These are phyloP conservation scores for Dothistroma pini DNA, from an alignment of 2,329 filamentous ascomycete species.

Conservation along the genomic window DNA sequence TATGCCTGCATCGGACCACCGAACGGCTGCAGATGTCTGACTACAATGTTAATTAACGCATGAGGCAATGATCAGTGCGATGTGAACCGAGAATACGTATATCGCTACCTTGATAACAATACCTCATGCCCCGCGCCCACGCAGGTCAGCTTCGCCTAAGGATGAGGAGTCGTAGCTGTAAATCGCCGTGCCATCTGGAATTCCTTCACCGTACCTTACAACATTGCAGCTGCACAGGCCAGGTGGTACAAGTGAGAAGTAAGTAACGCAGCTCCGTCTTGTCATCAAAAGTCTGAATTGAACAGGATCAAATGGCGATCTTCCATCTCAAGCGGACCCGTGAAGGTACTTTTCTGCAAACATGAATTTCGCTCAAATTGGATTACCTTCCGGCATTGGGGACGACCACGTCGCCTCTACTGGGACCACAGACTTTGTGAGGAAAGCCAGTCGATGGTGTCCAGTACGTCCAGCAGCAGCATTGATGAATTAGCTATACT, in stretches of 20 bases:
- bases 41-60: too few species aligned
- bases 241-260: background rate
- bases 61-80: too few species aligned
- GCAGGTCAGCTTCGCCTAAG: too few species aligned
- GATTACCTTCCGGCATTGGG: background rate
- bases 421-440: conserved; percentile 4
- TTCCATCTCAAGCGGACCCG: background rate
- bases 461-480: background rate
- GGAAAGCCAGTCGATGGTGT: conserved; percentile 16
- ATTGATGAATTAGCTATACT: background rate
- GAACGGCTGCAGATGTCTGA: too few species aligned
- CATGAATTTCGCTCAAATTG: background rate
- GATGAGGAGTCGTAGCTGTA: too few species aligned
- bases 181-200: background rate
- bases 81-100: too few species aligned
- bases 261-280: background rate
- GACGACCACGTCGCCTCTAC: conserved; percentile 4
- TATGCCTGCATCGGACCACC: too few species aligned
- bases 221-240: background rate
- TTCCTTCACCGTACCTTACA: background rate
- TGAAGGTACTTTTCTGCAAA: background rate
- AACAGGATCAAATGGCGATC: background rate
- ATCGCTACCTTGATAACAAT: too few species aligned
- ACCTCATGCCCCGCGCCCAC: too few species aligned
- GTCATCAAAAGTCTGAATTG: background rate